Evolutionary conservation across 2,329 filamentous ascomycete genomes (phyloP), one percentile per base, ranked within the genome.

Genomic region (Saccharata proteae): DNA sequence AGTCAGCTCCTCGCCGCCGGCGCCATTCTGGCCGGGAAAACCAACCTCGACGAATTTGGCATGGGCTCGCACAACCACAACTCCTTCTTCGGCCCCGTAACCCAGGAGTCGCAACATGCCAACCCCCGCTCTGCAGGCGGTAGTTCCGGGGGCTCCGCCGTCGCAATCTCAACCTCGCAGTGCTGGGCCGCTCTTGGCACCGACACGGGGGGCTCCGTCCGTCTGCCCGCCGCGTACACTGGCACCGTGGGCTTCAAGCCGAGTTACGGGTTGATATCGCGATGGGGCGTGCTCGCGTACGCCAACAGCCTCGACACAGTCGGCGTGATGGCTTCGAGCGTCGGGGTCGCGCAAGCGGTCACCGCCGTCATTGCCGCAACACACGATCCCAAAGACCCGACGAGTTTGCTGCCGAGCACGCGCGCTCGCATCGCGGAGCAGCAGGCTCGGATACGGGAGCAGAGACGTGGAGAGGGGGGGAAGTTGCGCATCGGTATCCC

Each of bases 41-140:
- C 84, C 2, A 93, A 93, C 51, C 75, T 96, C 65, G 90, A 96
- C 57, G 90, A 93, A 51, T 93, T 93, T 51, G 85, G 86, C 16
- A 93, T 93, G 86, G 85, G 85, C 2, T 92, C 84, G 6, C 78
- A 93, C 49, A 80, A 77, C 2, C 68, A 65, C 13, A 61, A 77
- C 45, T 85, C 83, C 1, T 58, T 65, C 33, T 74, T 77, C 44
- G 81, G 80, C 2, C 52, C 71, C 1, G 80, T 88, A 4, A 43
- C 35, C 29, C 38, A 49, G 35, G 35, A 39, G 16, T 29, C 34
- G 19, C 23, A 33, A 42, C 12, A 48, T 41, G 14, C 12, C 16
- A 7, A 15, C 37, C 7, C 30, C 36, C 4, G 84, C 1, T 78
- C 80, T 0, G 33, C 33, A 3, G 86, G 86, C 21, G 86, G 86